Evolutionary conservation across 805 yeast species (phyloP), one percentile per base, ranked within the genome.

Genomic region (Saccharomyces kudriavzevii): DNA sequence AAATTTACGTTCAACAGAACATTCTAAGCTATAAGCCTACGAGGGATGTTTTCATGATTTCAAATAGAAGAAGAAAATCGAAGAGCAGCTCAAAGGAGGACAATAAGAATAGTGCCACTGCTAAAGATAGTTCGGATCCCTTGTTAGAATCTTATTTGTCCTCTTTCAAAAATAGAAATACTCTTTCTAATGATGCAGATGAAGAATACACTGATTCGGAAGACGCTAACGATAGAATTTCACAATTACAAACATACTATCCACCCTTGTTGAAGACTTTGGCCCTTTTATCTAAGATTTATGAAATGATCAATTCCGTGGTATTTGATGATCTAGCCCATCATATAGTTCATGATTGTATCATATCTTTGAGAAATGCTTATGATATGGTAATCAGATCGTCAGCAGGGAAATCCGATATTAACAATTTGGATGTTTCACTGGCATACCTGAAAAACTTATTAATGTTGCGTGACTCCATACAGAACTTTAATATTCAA

Each of bases 311-410:
- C 40, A 84, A 85, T 58, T 82, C 91, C 1, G 72, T 78, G 11
- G 87, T 89, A 1, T 92, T 91, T 70, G 96, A 89, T 66, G 96
- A 89, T 63, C 71, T 91, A 58, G 96, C 97, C 0, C 96, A 89
- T 66, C 82, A 86, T 53, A 83, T 89, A 51, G 87, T 92, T 3
- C 96, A 88, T 64, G 79, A 85, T 47, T 84, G 94, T 60, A 79
- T 89, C 40, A 62, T 71, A 14, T 81, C 94, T 5, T 69, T 89
- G 60, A 78, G 79, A 52, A 69, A 72, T 14, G 85, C 86, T 11
- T 77, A 77, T 58, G 70, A 74, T 3, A 61, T 79, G 25, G 64
- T 55, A 76, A 81, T 5, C 60, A 67, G 35, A 60, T 73, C 5
- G 70, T 76, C 58, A 13, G 69, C 78, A 27, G 87, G 89, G 10